Conservation (phyloP, 768 basidiomycete species). For the Tricholoma terreum region DNA sequence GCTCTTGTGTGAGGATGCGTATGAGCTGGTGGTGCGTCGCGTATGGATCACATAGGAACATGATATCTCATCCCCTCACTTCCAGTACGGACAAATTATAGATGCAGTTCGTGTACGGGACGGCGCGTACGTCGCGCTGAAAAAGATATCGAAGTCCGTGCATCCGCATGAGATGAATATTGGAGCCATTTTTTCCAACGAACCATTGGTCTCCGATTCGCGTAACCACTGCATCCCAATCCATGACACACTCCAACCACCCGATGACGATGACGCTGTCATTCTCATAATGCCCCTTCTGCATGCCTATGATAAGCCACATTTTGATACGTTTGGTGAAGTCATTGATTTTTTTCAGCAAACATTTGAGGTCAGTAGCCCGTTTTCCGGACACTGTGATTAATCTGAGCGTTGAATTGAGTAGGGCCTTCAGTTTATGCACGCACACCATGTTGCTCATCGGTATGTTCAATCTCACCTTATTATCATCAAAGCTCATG, state of each 20-base stretch:
- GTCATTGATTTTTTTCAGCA: slow-evolving; percentile 27
- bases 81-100: slow-evolving; percentile 10
- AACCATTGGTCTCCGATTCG: slow-evolving; percentile 13
- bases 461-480: neutral
- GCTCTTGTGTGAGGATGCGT: neutral
- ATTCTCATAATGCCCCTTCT: slow-evolving; percentile 30
- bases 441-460: neutral
- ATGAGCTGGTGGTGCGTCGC: neutral
- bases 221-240: slow-evolving; percentile 36
- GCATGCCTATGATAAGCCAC: slow-evolving; percentile 12
- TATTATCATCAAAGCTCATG: neutral
- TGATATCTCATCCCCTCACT: neutral
- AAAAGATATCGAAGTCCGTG: slow-evolving; percentile 12
- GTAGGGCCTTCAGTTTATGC: neutral
- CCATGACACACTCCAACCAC: slow-evolving; percentile 18
- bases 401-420: neutral
- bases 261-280: slow-evolving; percentile 14
- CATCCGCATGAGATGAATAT: slow-evolving; percentile 32
- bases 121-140: slow-evolving; percentile 27
- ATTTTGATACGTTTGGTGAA: slow-evolving; percentile 31
- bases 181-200: slow-evolving; percentile 17
- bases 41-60: neutral
- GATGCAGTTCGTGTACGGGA: slow-evolving; percentile 32
- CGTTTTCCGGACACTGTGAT: neutral
- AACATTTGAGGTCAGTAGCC: slow-evolving; percentile 20